Conservation (phyloP, 495 filamentous ascomycete genomes). For the Penicillium antarcticum region DNA sequence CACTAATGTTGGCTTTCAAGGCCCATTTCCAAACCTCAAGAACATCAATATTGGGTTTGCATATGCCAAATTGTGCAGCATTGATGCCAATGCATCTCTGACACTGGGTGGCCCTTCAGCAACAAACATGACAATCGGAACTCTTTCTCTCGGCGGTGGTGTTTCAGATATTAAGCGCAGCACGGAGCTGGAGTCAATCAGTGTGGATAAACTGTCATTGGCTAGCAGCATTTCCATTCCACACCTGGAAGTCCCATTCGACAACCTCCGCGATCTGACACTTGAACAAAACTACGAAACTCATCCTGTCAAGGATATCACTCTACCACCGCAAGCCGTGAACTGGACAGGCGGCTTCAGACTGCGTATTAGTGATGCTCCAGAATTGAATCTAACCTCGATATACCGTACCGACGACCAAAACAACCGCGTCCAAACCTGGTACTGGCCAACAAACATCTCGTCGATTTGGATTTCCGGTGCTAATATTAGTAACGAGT, state of each 20-base stretch:
- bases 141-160: background rate
- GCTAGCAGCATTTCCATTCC: background rate
- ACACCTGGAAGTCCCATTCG: background rate
- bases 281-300: background rate
- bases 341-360: constrained; percentile 4
- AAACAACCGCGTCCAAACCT: background rate
- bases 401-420: background rate
- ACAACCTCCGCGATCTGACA: background rate
- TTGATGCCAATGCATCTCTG: background rate
- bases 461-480: background rate
- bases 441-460: constrained; percentile 10
- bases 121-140: background rate
- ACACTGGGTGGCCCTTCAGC: background rate
- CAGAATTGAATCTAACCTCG: background rate
- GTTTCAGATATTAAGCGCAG: background rate
- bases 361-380: background rate
- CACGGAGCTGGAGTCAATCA: background rate
- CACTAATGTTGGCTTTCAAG: background rate
- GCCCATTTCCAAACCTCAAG: constrained; percentile 3
- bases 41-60: background rate
- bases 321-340: constrained; percentile 2
- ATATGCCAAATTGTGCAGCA: background rate
- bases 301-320: background rate
- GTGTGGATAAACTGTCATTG: background rate
- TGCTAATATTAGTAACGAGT: background rate